phyloP scores from a whole-genome alignment of 768 basidiomycete genomes.

The Suillus subluteus region DNA sequence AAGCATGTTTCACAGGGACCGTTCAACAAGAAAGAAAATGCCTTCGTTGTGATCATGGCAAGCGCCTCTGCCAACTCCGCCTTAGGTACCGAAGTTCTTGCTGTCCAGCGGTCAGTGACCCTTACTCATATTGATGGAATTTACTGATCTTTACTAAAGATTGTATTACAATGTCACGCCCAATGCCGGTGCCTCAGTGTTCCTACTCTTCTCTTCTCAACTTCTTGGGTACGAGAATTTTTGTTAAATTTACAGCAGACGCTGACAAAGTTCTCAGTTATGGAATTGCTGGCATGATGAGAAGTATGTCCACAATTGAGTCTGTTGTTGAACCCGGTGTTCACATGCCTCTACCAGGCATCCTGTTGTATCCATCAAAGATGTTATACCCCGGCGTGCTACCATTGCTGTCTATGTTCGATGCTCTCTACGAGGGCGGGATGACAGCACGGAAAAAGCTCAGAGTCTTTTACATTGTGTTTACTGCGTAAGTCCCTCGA shows the following conservation, averaged over 20 bases:
- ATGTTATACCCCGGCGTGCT: conserved; percentile 54
- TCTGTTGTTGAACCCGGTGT: neutral
- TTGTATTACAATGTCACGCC: conserved; percentile 52
- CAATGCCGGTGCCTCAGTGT: conserved; percentile 47
- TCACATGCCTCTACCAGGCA: conserved; percentile 29
- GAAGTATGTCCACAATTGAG: conserved; percentile 32
- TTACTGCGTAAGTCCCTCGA: conserved; percentile 34
- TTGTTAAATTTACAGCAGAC: no score
- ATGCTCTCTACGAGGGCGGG: conserved; percentile 46
- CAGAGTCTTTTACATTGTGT: conserved; percentile 51
- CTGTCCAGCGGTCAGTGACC: conserved; percentile 40
- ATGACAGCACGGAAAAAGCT: conserved; percentile 42
- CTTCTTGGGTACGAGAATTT: conserved; percentile 38
- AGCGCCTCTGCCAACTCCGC: conserved; percentile 52
- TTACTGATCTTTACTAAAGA: neutral
- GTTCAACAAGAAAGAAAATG: conserved; percentile 57
- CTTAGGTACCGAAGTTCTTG: conserved; percentile 51
- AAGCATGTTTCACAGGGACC: conserved; percentile 38
- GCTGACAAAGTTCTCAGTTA: neutral
- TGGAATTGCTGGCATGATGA: conserved; percentile 50
- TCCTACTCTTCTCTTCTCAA: conserved; percentile 35
- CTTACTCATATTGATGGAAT: no score
- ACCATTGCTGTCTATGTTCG: conserved; percentile 52
- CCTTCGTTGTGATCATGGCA: conserved; percentile 54
- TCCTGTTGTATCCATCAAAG: conserved; percentile 54